Percentiles rank a stretch among this genome's conserved stretches.
These are phyloP conservation scores for Glycine latifolia DNA, from an alignment of 306 rosid species.

Conservation along the genomic window DNA sequence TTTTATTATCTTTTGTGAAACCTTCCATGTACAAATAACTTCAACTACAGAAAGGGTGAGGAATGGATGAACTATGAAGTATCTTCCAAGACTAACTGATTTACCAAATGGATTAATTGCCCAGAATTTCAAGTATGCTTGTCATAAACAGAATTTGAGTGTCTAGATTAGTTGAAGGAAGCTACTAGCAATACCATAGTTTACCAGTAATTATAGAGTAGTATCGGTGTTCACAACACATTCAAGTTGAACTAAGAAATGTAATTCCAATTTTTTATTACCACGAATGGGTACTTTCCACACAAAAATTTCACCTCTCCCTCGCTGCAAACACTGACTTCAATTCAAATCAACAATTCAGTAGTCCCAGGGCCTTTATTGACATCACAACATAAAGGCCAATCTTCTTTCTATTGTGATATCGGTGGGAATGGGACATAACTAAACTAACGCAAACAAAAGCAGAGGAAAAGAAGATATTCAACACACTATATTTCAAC, in stretches of 20 bases:
- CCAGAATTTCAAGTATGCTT: constrained; percentile 19
- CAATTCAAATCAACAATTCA: background rate
- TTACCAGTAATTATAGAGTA: background rate
- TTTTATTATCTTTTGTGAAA: background rate
- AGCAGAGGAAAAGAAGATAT: background rate
- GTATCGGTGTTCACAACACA: background rate
- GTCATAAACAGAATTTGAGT: background rate
- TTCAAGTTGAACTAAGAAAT: background rate
- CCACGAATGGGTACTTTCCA: background rate
- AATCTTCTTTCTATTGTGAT: no score
- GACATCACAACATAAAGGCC: no score
- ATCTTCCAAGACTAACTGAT: constrained; percentile 32
- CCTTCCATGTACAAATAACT: background rate
- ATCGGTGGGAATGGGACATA: no score
- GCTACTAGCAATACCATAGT: background rate
- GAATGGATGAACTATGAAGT: background rate
- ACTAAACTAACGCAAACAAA: background rate
- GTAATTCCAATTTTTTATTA: constrained; percentile 11
- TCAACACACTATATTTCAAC: background rate
- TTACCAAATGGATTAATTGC: background rate
- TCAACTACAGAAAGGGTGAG: constrained; percentile 16
- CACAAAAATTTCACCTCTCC: background rate
- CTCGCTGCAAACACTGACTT: constrained; percentile 9
- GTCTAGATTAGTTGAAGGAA: constrained; percentile 15
- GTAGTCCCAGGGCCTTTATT: background rate